These are phyloP conservation scores for Moricandia arvensis DNA, from an alignment of 345 rosid genomes.

Conservation along the genomic window DNA sequence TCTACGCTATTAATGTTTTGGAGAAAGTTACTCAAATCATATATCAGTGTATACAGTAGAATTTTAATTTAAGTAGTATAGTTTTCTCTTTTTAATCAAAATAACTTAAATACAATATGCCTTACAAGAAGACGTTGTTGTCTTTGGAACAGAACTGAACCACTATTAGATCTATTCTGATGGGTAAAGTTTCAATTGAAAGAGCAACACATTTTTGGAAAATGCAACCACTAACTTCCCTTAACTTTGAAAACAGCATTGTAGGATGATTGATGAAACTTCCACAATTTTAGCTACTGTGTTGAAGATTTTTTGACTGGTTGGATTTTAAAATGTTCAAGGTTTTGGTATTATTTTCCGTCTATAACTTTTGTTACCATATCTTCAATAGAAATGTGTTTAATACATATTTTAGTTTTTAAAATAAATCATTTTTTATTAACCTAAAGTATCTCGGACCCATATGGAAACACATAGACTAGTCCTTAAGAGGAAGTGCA, in stretches of 20 bases:
- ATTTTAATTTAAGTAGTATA: not conserved
- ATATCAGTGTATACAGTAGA: not conserved
- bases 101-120: not conserved
- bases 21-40: conserved; percentile 7
- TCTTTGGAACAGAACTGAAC: not conserved
- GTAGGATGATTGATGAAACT: conserved; percentile 6
- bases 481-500: no score
- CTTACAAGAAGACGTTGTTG: not conserved
- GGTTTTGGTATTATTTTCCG: no score
- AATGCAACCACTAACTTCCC: not conserved
- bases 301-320: not conserved
- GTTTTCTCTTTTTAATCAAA: not conserved
- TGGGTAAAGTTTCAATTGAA: conserved; percentile 4
- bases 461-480: no score
- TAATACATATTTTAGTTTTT: no score
- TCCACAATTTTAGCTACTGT: not conserved
- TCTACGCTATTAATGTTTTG: not conserved
- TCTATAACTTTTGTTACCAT: no score
- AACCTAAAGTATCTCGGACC: no score
- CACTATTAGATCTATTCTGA: not conserved
- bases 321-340: no score
- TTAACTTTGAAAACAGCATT: conserved; percentile 11
- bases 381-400: no score
- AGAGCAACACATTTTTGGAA: not conserved
- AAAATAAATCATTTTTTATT: no score